These are phyloP conservation scores for Globisporangium nagaii DNA, from an alignment of 352 stramenopile species.

Conservation along the genomic window DNA sequence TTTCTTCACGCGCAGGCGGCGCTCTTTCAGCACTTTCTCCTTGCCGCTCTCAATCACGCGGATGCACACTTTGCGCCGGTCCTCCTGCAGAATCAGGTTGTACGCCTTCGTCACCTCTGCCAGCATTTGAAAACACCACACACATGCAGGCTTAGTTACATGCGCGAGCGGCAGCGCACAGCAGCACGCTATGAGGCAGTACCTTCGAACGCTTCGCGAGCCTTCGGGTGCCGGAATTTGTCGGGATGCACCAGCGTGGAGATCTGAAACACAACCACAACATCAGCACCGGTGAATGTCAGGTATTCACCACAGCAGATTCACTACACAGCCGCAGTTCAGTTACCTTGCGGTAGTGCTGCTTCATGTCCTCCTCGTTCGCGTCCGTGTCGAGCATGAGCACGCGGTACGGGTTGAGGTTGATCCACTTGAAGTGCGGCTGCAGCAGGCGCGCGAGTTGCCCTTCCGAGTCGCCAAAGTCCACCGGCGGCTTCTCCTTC, in stretches of 20 bases:
- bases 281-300: not conserved
- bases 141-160: not conserved
- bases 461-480: constrained; percentile 63
- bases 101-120: constrained; percentile 85
- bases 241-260: constrained; percentile 87
- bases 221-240: constrained; percentile 64
- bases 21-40: constrained; percentile 68
- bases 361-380: constrained; percentile 87
- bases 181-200: not conserved
- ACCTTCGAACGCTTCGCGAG: constrained; percentile 87
- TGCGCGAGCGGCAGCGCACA: no score
- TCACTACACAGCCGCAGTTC: no score
- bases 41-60: constrained; percentile 75
- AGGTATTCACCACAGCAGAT: not conserved
- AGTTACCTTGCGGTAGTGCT: constrained; percentile 88
- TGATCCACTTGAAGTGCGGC: constrained; percentile 81
- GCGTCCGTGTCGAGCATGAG: constrained; percentile 85
- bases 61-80: constrained; percentile 74
- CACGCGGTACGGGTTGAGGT: constrained; percentile 85
- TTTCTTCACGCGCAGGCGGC: constrained; percentile 73
- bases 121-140: not conserved
- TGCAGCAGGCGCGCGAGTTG: constrained; percentile 66
- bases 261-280: constrained; percentile 34
- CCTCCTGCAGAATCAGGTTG: constrained; percentile 79
- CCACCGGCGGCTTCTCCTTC: constrained; percentile 47